These are phyloP conservation scores for Agrostemma githago DNA, from an alignment of 148 eudicot genomes.

Conservation along the genomic window DNA sequence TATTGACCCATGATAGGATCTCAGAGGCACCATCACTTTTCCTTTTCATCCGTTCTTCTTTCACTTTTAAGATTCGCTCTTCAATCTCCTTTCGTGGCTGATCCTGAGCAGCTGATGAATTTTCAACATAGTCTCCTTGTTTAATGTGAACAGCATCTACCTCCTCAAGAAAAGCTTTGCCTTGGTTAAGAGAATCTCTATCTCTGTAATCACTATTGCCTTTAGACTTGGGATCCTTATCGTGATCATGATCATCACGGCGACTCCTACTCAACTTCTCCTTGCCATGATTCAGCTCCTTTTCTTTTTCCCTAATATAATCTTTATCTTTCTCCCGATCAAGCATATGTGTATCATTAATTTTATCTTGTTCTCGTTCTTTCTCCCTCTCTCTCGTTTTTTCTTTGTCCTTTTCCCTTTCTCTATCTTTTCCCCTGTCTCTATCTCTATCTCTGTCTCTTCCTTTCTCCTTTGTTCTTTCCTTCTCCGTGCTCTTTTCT, in stretches of 20 bases:
- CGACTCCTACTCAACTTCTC: conserved; percentile 46
- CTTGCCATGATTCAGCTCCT: conserved; percentile 46
- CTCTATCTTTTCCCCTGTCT: conserved; percentile 42
- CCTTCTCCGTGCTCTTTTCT: conserved; percentile 49
- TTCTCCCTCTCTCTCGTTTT: conserved; percentile 38
- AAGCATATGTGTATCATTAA: conserved; percentile 37
- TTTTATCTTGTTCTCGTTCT: conserved; percentile 39
- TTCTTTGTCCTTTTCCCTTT: conserved; percentile 44
- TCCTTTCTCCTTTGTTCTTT: conserved; percentile 37
- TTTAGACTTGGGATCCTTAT: conserved; percentile 37
- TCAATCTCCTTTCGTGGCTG: conserved; percentile 41
- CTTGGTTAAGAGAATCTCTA: conserved; percentile 28
- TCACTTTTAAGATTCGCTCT: conserved; percentile 70
- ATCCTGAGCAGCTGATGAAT: conserved; percentile 29
- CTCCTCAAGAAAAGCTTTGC: conserved; percentile 25
- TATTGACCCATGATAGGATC: conserved; percentile 79
- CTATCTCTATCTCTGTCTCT: conserved; percentile 31
- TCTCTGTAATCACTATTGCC: conserved; percentile 35
- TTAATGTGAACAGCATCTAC: conserved; percentile 32
- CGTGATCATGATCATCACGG: conserved; percentile 46
- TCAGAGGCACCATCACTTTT: conserved; percentile 69
- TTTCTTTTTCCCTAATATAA: conserved; percentile 42
- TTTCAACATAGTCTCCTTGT: conserved; percentile 32
- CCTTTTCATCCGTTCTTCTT: conserved; percentile 66
- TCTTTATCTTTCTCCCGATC: conserved; percentile 52